These are phyloP conservation scores for Cymbidium sinense DNA, from an alignment of 106 monocot species.

Conservation along the genomic window DNA sequence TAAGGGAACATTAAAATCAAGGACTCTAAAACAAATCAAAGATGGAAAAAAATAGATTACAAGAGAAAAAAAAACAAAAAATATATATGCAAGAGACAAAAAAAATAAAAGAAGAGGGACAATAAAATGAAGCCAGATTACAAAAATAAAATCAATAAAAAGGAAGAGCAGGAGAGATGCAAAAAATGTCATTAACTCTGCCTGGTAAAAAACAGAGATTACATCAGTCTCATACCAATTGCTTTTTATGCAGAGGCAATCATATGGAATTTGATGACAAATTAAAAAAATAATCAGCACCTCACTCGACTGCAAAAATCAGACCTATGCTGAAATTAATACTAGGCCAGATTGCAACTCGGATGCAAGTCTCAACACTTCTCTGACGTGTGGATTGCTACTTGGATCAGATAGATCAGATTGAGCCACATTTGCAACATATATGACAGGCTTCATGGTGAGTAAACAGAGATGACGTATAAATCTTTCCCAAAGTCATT, in stretches of 20 bases:
- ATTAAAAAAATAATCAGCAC: too few species aligned
- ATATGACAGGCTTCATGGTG: slow-evolving; percentile 97
- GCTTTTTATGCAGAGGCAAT: too few species aligned
- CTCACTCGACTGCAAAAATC: too few species aligned
- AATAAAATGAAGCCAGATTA: neutral
- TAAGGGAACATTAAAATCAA: neutral
- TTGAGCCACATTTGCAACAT: slow-evolving; percentile 96
- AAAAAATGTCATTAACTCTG: neutral
- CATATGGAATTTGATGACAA: too few species aligned
- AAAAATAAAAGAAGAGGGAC: too few species aligned
- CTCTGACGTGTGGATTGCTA: slow-evolving; percentile 67
- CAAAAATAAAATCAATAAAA: neutral
- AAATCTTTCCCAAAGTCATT: slow-evolving; percentile 80
- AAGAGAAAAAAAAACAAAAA: neutral
- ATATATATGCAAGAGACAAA: too few species aligned
- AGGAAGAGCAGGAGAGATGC: neutral
- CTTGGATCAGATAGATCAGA: slow-evolving; percentile 70
- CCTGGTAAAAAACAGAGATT: too few species aligned
- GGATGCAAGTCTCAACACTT: slow-evolving; percentile 62
- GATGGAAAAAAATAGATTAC: neutral
- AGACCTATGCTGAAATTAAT: slow-evolving; percentile 90
- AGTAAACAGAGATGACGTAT: slow-evolving; percentile 85
- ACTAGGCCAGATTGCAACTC: slow-evolving; percentile 88
- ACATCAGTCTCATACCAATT: too few species aligned
- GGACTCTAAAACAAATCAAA: neutral